These are phyloP conservation scores for Solanum neorickii DNA, from an alignment of 257 asterid species.

Conservation along the genomic window DNA sequence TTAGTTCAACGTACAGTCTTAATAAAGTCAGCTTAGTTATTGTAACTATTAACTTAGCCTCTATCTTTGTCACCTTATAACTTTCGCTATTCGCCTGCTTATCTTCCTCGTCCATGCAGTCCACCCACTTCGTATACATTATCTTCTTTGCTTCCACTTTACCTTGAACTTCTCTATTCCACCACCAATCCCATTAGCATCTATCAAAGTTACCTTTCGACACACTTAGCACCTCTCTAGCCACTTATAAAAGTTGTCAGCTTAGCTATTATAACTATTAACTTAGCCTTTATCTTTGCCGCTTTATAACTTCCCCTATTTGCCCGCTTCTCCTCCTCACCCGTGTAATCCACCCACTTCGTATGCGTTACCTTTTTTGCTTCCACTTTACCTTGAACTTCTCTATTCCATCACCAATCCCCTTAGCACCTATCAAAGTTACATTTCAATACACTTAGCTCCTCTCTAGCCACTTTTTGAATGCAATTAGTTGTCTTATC, in stretches of 20 bases:
- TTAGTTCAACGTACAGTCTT: not conserved
- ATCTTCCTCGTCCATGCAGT: not conserved
- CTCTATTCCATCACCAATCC: not conserved
- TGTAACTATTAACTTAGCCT: not conserved
- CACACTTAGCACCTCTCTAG: too few species aligned
- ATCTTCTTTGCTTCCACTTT: too few species aligned
- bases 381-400: not conserved
- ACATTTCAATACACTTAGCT: not conserved
- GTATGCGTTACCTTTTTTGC: not conserved
- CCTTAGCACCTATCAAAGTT: not conserved
- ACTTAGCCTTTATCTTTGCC: not conserved
- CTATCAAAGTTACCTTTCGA: too few species aligned
- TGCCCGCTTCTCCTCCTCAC: not conserved
- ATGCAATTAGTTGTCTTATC: not conserved
- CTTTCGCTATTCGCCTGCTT: not conserved
- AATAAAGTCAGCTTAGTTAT: not conserved
- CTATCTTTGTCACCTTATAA: not conserved
- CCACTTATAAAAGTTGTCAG: too few species aligned
- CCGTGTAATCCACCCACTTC: not conserved
- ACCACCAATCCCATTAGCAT: too few species aligned
- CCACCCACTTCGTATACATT: not conserved
- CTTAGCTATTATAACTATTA: not conserved
- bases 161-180: too few species aligned
- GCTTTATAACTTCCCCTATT: not conserved
- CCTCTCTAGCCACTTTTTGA: not conserved